These are phyloP conservation scores for Przewalskia tangutica DNA, from an alignment of 257 asterid species.

Conservation along the genomic window DNA sequence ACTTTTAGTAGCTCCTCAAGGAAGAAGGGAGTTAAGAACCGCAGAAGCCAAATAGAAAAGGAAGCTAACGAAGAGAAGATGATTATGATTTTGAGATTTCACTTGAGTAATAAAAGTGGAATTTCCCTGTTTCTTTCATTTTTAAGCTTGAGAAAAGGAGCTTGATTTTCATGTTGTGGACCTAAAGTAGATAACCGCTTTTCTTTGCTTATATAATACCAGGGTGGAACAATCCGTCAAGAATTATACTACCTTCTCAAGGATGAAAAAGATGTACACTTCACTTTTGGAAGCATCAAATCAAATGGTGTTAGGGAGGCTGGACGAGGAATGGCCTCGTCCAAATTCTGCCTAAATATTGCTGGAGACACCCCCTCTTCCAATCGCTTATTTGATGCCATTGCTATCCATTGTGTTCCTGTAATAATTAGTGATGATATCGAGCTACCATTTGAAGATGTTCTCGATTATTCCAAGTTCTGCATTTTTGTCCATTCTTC, in stretches of 20 bases:
- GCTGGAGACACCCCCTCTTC: constrained; percentile 94
- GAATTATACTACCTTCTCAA: constrained; percentile 60
- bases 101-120: neutral
- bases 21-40: neutral
- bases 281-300: constrained; percentile 45
- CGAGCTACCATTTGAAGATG: constrained; percentile 72
- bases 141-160: neutral
- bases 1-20: neutral
- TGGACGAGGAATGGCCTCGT: constrained; percentile 59
- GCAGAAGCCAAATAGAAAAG: neutral
- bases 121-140: neutral
- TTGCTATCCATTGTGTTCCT: constrained; percentile 73
- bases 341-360: constrained; percentile 67
- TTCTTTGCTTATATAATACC: neutral
- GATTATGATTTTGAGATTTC: neutral
- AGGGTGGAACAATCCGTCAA: constrained; percentile 75
- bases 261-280: constrained; percentile 50
- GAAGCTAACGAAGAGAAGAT: neutral
- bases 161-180: neutral
- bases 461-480: constrained; percentile 61
- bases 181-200: neutral
- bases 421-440: constrained; percentile 80
- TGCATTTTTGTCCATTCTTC: constrained; percentile 45
- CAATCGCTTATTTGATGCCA: constrained; percentile 75
- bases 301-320: constrained; percentile 44